Percentiles rank a stretch among this genome's conserved stretches.
Conservation (phyloP, 805 yeast genomes). For the Komagataella ulmi region DNA sequence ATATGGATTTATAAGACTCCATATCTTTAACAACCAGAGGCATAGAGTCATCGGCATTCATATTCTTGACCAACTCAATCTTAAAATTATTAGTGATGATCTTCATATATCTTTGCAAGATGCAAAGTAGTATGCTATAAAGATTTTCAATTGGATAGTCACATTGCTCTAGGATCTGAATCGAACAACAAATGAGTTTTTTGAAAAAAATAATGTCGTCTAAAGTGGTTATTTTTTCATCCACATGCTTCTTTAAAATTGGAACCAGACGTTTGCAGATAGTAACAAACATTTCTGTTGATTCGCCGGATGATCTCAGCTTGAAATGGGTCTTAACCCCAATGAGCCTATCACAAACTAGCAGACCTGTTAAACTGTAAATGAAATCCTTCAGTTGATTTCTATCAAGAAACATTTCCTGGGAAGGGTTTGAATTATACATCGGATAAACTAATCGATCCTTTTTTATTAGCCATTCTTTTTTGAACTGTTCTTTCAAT, state of each 20-base stretch:
- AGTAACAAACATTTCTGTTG: slow-evolving; percentile 68
- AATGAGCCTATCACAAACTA: slow-evolving; percentile 61
- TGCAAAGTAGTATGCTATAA: slow-evolving; percentile 43
- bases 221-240: slow-evolving; percentile 24
- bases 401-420: slow-evolving; percentile 16
- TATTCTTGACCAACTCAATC: slow-evolving; percentile 43
- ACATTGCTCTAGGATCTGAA: slow-evolving; percentile 66
- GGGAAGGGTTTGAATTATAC: not conserved
- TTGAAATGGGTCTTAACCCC: slow-evolving; percentile 50
- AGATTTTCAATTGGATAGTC: slow-evolving; percentile 46
- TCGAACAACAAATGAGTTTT: slow-evolving; percentile 51
- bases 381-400: slow-evolving; percentile 40
- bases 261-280: slow-evolving; percentile 47
- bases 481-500: slow-evolving; percentile 48
- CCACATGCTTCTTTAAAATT: slow-evolving; percentile 33
- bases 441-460: slow-evolving; percentile 56
- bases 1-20: slow-evolving; percentile 47
- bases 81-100: slow-evolving; percentile 41
- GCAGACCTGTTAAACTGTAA: slow-evolving; percentile 57
- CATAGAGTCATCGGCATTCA: slow-evolving; percentile 78
- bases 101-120: slow-evolving; percentile 50
- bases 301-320: slow-evolving; percentile 45
- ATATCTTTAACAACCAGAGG: slow-evolving; percentile 59
- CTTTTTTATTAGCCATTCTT: slow-evolving; percentile 60
- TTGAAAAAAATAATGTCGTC: slow-evolving; percentile 41